Evolutionary conservation across 352 stramenopile genomes (phyloP).

Genomic region (Phytopythium aichiense): DNA sequence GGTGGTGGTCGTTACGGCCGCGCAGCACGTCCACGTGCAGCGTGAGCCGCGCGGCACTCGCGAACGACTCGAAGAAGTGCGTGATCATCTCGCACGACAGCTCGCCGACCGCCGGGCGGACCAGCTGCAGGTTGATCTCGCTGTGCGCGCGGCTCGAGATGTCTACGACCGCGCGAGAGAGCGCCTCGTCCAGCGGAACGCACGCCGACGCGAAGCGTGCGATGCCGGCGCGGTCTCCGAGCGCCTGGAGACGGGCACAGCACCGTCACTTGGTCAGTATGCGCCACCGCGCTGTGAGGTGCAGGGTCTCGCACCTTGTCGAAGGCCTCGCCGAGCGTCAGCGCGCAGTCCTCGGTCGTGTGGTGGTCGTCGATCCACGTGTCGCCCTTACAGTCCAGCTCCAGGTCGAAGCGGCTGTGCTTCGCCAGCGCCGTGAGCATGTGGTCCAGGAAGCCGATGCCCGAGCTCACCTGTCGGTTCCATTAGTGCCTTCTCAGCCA

Average conservation of each 20-base stretch:
- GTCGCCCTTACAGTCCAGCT: slow-evolving; percentile 90
- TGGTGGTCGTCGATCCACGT: slow-evolving; percentile 97
- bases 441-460: slow-evolving; percentile 91
- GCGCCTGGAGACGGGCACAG: slow-evolving; percentile 32
- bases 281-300: background rate
- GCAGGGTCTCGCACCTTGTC: slow-evolving; percentile 38
- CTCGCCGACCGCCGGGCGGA: slow-evolving; percentile 79
- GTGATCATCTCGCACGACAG: slow-evolving; percentile 95
- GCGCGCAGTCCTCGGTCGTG: slow-evolving; percentile 93
- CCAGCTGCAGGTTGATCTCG: slow-evolving; percentile 85
- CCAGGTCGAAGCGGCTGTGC: slow-evolving; percentile 89
- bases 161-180: slow-evolving; percentile 91
- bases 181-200: slow-evolving; percentile 89
- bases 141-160: slow-evolving; percentile 93
- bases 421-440: slow-evolving; percentile 89
- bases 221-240: slow-evolving; percentile 89
- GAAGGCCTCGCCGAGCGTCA: slow-evolving; percentile 92
- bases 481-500: background rate
- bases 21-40: slow-evolving; percentile 92
- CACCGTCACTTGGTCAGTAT: background rate
- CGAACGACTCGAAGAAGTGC: slow-evolving; percentile 94
- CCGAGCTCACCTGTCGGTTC: slow-evolving; percentile 66
- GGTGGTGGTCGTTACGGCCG: slow-evolving; percentile 92
- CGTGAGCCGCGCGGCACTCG: slow-evolving; percentile 89
- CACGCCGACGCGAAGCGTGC: slow-evolving; percentile 85